Conservation (phyloP, 129 eudicot species). For the Solidago caesia region DNA sequence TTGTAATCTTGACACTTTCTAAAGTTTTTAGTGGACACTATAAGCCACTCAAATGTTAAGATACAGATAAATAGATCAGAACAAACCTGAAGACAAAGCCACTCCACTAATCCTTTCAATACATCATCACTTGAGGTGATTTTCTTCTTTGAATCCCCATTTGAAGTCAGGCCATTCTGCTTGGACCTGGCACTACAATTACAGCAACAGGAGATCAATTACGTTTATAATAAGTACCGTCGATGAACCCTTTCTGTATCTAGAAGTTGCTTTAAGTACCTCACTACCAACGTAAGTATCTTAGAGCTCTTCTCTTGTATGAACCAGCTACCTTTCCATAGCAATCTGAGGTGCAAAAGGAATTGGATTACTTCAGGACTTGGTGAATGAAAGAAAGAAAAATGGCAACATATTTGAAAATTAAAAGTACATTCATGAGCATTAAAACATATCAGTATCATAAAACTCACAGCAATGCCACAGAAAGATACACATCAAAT, state of each 20-base stretch:
- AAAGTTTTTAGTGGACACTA: neutral
- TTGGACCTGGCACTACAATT: slow-evolving; percentile 63
- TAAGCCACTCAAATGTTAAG: neutral
- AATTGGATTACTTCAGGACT: neutral
- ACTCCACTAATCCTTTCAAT: slow-evolving; percentile 81
- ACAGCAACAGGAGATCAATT: neutral
- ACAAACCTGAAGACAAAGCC: slow-evolving; percentile 93
- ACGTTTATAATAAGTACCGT: neutral
- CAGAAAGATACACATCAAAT: slow-evolving; percentile 13
- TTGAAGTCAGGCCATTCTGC: slow-evolving; percentile 38
- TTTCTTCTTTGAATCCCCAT: slow-evolving; percentile 74
- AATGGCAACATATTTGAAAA: slow-evolving; percentile 5
- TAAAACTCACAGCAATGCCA: slow-evolving; percentile 12
- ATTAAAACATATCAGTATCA: slow-evolving; percentile 16
- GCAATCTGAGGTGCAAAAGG: slow-evolving; percentile 56
- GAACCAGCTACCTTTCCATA: slow-evolving; percentile 94
- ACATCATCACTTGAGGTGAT: slow-evolving; percentile 64
- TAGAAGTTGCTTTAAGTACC: slow-evolving; percentile 42
- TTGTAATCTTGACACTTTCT: neutral
- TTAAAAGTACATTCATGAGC: slow-evolving; percentile 15
- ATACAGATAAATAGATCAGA: neutral
- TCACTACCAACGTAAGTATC: slow-evolving; percentile 79
- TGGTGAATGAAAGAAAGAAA: slow-evolving; percentile 2
- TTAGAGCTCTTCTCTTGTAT: slow-evolving; percentile 93
- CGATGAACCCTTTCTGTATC: neutral